Percentiles rank a stretch among this genome's conserved stretches.
These are phyloP conservation scores for Neurospora discreta DNA, from an alignment of 495 filamentous ascomycete species.

Conservation along the genomic window DNA sequence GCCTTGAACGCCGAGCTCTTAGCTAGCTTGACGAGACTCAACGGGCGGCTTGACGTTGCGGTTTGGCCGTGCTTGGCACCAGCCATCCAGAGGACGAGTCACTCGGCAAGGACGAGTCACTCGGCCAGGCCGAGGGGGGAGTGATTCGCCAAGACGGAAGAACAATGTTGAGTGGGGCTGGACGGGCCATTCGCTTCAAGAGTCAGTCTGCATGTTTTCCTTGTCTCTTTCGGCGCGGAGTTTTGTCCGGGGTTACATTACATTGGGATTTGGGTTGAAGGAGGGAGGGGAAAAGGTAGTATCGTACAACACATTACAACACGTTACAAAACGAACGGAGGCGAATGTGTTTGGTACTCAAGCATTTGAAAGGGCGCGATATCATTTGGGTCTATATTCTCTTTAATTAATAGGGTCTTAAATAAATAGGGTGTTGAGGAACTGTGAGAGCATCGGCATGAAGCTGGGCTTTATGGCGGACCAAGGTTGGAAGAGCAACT, in stretches of 20 bases:
- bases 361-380: not conserved
- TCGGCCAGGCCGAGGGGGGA: not conserved
- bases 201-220: not conserved
- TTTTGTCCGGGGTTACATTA: not conserved
- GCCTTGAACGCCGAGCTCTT: not conserved
- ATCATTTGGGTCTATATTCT: not conserved
- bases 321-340: not conserved
- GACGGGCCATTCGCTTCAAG: not conserved
- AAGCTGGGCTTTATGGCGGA: not conserved
- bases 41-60: not conserved
- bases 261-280: not conserved
- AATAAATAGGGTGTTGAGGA: not conserved
- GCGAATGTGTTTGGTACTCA: not conserved
- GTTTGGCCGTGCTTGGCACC: not conserved
- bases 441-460: not conserved
- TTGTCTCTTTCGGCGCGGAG: not conserved
- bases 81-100: not conserved
- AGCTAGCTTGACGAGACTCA: not conserved
- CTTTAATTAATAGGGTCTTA: not conserved
- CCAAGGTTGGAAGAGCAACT: not conserved
- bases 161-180: not conserved
- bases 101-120: not conserved
- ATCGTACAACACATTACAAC: not conserved
- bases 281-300: not conserved
- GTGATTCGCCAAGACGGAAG: not conserved